Evolutionary conservation across 192 early-diverging fungal genomes (phyloP).

Genomic region (Gamsiella multidivaricata): DNA sequence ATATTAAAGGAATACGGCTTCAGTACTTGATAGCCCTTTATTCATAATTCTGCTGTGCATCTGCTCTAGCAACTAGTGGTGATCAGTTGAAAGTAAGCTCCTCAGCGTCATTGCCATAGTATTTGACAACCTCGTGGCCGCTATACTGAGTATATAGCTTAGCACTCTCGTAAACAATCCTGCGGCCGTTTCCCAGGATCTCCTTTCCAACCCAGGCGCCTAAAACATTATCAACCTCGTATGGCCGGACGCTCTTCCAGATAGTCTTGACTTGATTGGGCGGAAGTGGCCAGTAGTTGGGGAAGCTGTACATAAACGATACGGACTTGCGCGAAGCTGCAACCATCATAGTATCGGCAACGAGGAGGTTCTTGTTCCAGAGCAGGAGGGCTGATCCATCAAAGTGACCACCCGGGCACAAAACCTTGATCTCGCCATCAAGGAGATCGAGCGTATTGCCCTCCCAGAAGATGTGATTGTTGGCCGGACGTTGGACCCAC

Average conservation of each 20-base stretch:
- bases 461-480: slow-evolving; percentile 44
- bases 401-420: slow-evolving; percentile 48
- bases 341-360: slow-evolving; percentile 50
- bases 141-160: slow-evolving; percentile 19
- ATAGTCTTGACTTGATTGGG: slow-evolving; percentile 17
- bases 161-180: slow-evolving; percentile 25
- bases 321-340: slow-evolving; percentile 37
- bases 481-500: slow-evolving; percentile 43
- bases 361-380: slow-evolving; percentile 43
- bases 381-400: slow-evolving; percentile 37
- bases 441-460: slow-evolving; percentile 28
- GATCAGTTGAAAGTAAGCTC: slow-evolving; percentile 31
- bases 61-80: too few relatives aligned
- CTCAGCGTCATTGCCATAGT: slow-evolving; percentile 7
- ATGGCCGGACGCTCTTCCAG: slow-evolving; percentile 32
- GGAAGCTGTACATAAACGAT: slow-evolving; percentile 54
- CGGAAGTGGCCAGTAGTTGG: slow-evolving; percentile 41
- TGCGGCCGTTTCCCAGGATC: slow-evolving; percentile 24
- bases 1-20: too few relatives aligned
- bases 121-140: slow-evolving; percentile 26
- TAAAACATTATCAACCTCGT: slow-evolving; percentile 28
- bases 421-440: slow-evolving; percentile 37
- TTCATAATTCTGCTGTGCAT: too few relatives aligned
- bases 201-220: slow-evolving; percentile 41
- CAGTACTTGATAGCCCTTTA: too few relatives aligned